Conservation (phyloP, 179 eudicot species). For the Carnegiea gigantea region DNA sequence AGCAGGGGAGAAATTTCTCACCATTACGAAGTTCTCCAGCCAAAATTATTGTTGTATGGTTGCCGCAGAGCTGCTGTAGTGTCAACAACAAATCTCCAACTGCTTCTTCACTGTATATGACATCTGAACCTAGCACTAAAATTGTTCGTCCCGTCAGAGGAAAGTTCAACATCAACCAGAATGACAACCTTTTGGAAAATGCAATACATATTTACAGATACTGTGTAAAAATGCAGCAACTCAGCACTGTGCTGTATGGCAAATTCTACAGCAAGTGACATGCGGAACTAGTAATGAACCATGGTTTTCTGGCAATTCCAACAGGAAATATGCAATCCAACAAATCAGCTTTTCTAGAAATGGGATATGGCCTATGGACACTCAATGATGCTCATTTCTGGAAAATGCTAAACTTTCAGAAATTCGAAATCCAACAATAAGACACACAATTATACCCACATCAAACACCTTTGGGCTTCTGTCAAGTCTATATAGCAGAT, state of each 20-base stretch:
- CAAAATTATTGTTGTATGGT: constrained; percentile 64
- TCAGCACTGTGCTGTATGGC: background rate
- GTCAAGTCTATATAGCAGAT: too few relatives aligned
- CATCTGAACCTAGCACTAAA: constrained; percentile 87
- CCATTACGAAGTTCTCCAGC: constrained; percentile 96
- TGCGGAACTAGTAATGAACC: background rate
- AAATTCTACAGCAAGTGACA: background rate
- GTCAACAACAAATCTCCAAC: constrained; percentile 69
- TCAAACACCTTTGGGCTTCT: too few relatives aligned
- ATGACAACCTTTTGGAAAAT: background rate
- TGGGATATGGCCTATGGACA: too few relatives aligned
- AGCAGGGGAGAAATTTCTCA: constrained; percentile 20
- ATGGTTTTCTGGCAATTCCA: background rate
- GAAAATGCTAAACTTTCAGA: too few relatives aligned
- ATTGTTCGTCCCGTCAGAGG: background rate
- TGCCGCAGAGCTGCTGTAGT: constrained; percentile 55
- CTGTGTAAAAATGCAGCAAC: too few relatives aligned
- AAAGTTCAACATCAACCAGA: too few relatives aligned
- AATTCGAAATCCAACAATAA: too few relatives aligned
- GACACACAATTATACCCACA: too few relatives aligned
- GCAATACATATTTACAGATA: background rate
- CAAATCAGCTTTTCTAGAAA: too few relatives aligned
- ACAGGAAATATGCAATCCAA: background rate
- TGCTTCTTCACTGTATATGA: constrained; percentile 80
- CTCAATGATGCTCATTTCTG: too few relatives aligned